Evolutionary conservation across 768 basidiomycete species (phyloP).

Genomic region (Clitopilus hobsonii): DNA sequence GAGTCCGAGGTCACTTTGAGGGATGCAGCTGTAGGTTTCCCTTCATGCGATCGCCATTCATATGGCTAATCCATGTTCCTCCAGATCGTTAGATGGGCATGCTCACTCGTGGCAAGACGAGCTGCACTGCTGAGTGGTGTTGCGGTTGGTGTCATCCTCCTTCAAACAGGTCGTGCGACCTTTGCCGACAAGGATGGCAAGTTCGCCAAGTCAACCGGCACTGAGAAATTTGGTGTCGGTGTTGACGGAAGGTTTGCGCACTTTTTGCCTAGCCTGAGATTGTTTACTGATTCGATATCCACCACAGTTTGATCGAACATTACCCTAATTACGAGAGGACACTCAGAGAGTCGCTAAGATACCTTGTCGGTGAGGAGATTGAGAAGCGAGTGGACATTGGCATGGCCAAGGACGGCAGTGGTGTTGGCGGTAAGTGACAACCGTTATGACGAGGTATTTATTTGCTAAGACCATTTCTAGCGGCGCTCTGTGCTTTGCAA

Average conservation of each 20-base stretch:
- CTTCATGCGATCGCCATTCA: not conserved
- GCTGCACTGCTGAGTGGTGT: constrained; percentile 83
- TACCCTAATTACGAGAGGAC: constrained; percentile 83
- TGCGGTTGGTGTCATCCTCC: constrained; percentile 80
- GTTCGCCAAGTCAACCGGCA: constrained; percentile 21
- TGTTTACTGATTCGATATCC: not conserved
- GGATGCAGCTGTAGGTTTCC: constrained; percentile 48
- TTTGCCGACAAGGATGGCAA: constrained; percentile 36
- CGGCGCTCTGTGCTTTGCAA: constrained; percentile 76
- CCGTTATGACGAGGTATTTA: not conserved
- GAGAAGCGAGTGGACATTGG: constrained; percentile 83
- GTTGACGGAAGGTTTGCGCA: constrained; percentile 80
- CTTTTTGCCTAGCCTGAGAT: not conserved
- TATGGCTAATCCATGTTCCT: constrained; percentile 17
- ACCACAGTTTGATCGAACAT: constrained; percentile 78
- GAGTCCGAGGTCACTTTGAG: constrained; percentile 49
- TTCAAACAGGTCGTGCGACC: constrained; percentile 72
- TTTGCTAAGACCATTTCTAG: constrained; percentile 6
- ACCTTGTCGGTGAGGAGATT: constrained; percentile 73
- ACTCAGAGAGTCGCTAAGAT: constrained; percentile 69
- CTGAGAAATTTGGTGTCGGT: constrained; percentile 69
- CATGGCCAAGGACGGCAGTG: constrained; percentile 95
- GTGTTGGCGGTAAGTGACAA: constrained; percentile 81
- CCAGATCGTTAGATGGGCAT: constrained; percentile 79
- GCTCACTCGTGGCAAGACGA: constrained; percentile 70